Conservation (phyloP, 2,329 filamentous ascomycete genomes). For the Clonostachys byssicola region DNA sequence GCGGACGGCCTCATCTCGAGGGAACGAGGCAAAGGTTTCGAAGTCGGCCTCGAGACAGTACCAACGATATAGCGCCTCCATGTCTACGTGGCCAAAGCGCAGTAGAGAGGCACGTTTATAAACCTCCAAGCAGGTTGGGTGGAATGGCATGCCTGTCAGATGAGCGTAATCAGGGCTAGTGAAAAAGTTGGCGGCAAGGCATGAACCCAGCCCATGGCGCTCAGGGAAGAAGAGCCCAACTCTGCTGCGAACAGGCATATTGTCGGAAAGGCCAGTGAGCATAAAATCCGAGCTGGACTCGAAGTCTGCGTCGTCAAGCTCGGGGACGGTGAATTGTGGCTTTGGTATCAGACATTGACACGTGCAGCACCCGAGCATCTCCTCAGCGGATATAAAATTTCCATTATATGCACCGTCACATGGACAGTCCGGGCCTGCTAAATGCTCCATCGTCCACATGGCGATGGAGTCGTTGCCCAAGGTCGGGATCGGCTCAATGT, state of each 20-base stretch:
- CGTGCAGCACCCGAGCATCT: background rate
- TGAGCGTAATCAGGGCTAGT: no score
- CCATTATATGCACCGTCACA: background rate
- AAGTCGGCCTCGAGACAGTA: background rate
- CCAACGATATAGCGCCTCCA: constrained; percentile 1
- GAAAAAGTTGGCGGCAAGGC: no score
- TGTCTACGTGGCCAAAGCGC: constrained; percentile 1
- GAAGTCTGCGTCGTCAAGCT: background rate
- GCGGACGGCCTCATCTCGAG: background rate
- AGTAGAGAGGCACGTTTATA: constrained; percentile 3
- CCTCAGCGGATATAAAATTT: background rate
- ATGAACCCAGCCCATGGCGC: background rate
- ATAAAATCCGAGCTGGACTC: background rate
- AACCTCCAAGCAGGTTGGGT: constrained; percentile 3
- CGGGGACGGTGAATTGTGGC: background rate
- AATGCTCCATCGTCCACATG: background rate
- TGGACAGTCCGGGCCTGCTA: background rate
- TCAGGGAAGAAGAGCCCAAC: background rate
- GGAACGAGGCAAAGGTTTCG: background rate
- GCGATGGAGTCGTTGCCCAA: no score
- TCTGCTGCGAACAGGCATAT: background rate
- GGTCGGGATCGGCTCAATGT: no score
- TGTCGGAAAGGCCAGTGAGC: background rate
- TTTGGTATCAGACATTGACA: background rate
- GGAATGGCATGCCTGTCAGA: background rate